Evolutionary conservation across 495 filamentous ascomycete genomes (phyloP), one percentile per base, ranked within the genome.

Genomic region (Penicillium bialowiezense): DNA sequence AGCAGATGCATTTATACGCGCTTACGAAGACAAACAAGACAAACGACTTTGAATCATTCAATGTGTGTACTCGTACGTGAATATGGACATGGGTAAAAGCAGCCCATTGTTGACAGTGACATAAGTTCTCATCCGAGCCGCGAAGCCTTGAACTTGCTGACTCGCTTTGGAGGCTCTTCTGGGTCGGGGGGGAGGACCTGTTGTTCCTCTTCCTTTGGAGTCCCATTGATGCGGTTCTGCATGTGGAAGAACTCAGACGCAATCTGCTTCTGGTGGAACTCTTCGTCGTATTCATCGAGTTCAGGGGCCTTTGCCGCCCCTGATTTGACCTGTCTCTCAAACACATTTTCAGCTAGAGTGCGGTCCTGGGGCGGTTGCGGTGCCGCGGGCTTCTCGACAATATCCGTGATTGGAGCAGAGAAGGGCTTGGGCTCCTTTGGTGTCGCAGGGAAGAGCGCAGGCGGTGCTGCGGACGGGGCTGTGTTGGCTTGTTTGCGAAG

Each of bases 141-240:
- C 5, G 93, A 89, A 46, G 91, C 90, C 67, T 84, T 93, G 69
- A 97, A 98, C 51, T 87, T 79, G 75, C 92, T 97, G 50, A 96
- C 71, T 54, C 85, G 86, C 63, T 79, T 86, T 21, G 81, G 78
- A 24, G 81, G 79, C 9, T 86, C 79, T 46, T 86, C 83, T n/a
- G 58, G 51, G 17, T 74, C 71, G 7, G 89, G 67, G 2, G 84
- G 82, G 5, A 83, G 71, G 14, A 79, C 74, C 37, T 79, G 76
- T 6, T 76, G 71, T 44, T 88, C 82, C 15, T 78, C 71, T 3
- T 68, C 67, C 26, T 77, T 71, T 59, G 80, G 57, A 59, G 92
- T 91, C 51, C 88, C 77, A 49, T 95, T 88, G 72, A 92, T 83
- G 46, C 76, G 75, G 59, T 90, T 95, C 4, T 91, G 84, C 68